A percentile compares a stretch with the other conserved stretches of the same genome.
These are phyloP conservation scores for Aspergillus panamensis DNA, from an alignment of 495 filamentous ascomycete species.

Conservation along the genomic window DNA sequence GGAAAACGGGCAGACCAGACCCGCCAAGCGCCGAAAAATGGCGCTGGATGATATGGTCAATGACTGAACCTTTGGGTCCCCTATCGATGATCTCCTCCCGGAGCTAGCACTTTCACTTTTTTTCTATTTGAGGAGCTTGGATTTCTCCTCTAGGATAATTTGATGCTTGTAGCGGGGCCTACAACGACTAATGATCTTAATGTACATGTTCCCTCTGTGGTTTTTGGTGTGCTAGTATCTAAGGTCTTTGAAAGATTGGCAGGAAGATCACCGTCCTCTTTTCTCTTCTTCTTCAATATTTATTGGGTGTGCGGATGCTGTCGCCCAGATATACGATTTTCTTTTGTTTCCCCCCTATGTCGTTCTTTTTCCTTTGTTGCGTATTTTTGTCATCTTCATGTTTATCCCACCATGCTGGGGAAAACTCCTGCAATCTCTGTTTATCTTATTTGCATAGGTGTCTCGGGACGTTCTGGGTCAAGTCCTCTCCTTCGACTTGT, in stretches of 20 bases:
- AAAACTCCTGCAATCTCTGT: not conserved
- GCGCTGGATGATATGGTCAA: constrained; percentile 49
- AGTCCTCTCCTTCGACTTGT: not conserved
- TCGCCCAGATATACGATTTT: not conserved
- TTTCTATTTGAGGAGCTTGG: constrained; percentile 3
- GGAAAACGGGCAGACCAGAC: constrained; percentile 43
- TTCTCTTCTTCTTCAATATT: constrained; percentile 5
- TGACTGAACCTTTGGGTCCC: constrained; percentile 21
- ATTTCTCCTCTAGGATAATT: constrained; percentile 1
- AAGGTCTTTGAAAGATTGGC: constrained; percentile 10
- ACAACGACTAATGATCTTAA: constrained; percentile 30
- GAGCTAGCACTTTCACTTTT: constrained; percentile 13
- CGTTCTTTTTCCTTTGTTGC: constrained; percentile 10
- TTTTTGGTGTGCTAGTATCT: constrained; percentile 6
- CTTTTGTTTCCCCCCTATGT: not conserved
- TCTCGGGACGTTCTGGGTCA: constrained; percentile 3
- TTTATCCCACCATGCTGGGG: not conserved
- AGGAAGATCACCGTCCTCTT: not conserved
- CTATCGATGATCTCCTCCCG: not conserved
- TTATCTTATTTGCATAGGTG: constrained; percentile 5
- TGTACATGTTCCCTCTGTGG: constrained; percentile 23
- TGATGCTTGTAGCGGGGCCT: constrained; percentile 36
- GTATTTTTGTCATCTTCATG: constrained; percentile 2
- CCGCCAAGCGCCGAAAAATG: constrained; percentile 72
- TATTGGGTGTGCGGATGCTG: not conserved